Base-by-base conservation (phyloP, 768 basidiomycete species). In the Termitomyces sp. region DNA sequence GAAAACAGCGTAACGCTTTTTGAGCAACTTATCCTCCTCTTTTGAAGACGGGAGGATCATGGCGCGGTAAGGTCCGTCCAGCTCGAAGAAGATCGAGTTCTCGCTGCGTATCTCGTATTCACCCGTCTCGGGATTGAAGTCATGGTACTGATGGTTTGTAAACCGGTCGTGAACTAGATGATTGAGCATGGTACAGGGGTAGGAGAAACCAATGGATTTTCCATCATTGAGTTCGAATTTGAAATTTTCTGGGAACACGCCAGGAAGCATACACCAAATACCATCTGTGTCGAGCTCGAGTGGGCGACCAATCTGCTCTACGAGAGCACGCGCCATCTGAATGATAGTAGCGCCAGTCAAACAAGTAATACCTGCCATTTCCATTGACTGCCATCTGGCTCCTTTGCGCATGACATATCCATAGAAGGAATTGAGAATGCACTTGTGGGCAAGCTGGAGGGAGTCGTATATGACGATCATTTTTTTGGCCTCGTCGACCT, bases 351-450 rank as follows among this genome's bases (percentile, higher is more conserved):
- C 95, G 40, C 97, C 97, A 0, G 97, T 98, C 52, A 98, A 77
- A 74, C 97, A 99, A 11, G 97, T 98, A 60, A 99, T 98, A 7
- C 97, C 97, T 1, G 97, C 97, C 97, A 99, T 99, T 77, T 99
- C 97, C 97, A 99, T 98, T 29, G 96, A 98, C 71, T 98, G 95
- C 97, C 97, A 99, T 31, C 97, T 80, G 17, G 97, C 97, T 52
- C 97, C 97, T 69, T 99, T 98, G 40, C 97, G 86, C 97, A 98
- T 98, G 69, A 99, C 96, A 65, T 99, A 99, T 35, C 97, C 97
- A 68, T 99, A 99, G 80, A 99, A 99, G 3, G 97, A 98, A 77
- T 99, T 99, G 62, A 99, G 84, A 68, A 99, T 99, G 68, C 95
- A 98, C 76, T 99, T 99, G 82, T 99, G 97, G 4, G 97, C 97